phyloP scores from a whole-genome alignment of 2,329 filamentous ascomycete genomes.

The Phoma herbarum region DNA sequence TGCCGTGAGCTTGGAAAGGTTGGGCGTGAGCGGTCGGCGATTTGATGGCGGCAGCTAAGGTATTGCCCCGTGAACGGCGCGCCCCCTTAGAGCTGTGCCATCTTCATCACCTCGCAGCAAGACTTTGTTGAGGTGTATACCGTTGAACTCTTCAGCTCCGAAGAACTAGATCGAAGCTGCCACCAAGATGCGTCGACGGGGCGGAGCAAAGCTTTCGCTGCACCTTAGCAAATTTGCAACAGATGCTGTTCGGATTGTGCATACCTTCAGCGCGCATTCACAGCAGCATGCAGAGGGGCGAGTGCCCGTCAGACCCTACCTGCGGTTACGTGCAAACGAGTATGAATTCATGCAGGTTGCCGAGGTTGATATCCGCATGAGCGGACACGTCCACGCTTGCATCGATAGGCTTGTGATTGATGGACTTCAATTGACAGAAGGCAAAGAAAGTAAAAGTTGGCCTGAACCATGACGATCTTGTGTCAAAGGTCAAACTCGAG shows the following conservation, averaged over 20 bases:
- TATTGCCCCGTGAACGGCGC: constrained; percentile 18
- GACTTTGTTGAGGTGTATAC: constrained; percentile 12
- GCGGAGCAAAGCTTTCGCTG: background rate
- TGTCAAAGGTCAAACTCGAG: constrained; percentile 2
- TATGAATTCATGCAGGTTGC: background rate
- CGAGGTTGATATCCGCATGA: background rate
- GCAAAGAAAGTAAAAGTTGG: background rate
- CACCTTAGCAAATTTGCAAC: background rate
- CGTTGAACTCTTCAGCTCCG: background rate
- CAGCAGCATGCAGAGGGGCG: background rate
- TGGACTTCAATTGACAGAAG: constrained; percentile 1
- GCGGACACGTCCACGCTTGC: background rate
- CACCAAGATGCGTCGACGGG: background rate
- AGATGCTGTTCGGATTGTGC: background rate
- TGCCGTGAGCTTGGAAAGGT: background rate
- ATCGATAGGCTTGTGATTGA: background rate
- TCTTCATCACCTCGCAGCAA: constrained; percentile 7
- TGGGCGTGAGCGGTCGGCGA: constrained; percentile 16
- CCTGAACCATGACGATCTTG: constrained; percentile 8
- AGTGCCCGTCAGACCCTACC: background rate
- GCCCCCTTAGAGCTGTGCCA: constrained; percentile 7
- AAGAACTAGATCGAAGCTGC: background rate
- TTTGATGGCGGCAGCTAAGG: constrained; percentile 19
- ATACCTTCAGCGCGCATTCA: background rate
- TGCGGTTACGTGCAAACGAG: background rate